Evolutionary conservation across 2,329 filamentous ascomycete species (phyloP), one percentile per base, ranked within the genome.

Genomic region (Monosporascus sp.): DNA sequence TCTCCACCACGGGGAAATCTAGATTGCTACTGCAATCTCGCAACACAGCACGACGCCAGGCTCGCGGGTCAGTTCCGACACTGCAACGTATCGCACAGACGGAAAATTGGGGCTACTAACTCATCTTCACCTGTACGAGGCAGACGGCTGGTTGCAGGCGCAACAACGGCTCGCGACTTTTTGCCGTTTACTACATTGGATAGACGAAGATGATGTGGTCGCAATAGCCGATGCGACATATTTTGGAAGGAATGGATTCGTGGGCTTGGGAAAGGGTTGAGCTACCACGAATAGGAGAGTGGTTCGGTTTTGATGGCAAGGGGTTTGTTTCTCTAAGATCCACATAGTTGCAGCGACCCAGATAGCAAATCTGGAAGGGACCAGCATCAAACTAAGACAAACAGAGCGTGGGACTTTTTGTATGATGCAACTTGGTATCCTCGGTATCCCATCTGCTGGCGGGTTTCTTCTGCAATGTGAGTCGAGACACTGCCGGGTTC

Each of bases 161-260:
- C 43, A 59, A 54, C 60, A 62, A 57, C 60, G 60, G 55, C 55
- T 56, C 52, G 55, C 60, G 58, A 58, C 58, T 65, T 57, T 61
- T 60, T 67, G 62, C 62, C 63, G 58, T 62, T 63, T 60, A 55
- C 60, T 64, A 62, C 62, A 62, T 61, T 60, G 43, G 60, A 59
- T 61, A 62, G 59, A 61, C 60, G 52, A 61, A 60, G 54, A 36
- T 49, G 31, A 25, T 14, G 31, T 27, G 27, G 47, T 27, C n/a
- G 36, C 59, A 58, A 58, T 59, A 64, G 62, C 60, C 62, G 62
- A 65, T 60, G 60, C 60, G 56, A 60, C 60, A 61, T 56, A 60
- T 31, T 20, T 45, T 17, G 5, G 14, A 18, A 15, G 43, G 5
- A 25, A 20, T 15, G 15, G 25, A 46, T 25, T 25, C 43, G 43